Conservation (phyloP, 2,329 filamentous ascomycete species). For the Ceratocystis cacaofunesta region DNA sequence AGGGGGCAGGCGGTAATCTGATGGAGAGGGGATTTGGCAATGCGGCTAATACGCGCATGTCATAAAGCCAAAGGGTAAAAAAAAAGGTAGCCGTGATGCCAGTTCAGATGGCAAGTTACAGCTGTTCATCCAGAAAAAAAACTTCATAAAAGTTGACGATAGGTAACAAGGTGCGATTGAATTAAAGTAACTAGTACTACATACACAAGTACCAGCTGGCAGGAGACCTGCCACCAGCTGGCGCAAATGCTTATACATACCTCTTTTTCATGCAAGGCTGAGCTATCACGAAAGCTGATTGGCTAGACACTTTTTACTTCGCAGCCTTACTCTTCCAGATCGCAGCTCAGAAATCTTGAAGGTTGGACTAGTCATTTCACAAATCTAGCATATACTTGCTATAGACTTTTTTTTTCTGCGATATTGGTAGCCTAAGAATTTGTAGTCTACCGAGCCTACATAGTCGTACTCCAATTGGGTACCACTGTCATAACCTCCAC, state of each 20-base stretch:
- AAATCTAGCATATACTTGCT: no score
- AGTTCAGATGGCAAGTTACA: not conserved
- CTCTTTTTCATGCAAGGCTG: slow-evolving; percentile 14
- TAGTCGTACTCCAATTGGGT: no score
- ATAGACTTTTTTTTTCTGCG: no score
- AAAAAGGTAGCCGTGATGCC: no score
- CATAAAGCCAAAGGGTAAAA: no score
- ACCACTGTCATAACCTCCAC: no score
- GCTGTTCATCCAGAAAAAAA: not conserved
- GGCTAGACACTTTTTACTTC: slow-evolving; percentile 8
- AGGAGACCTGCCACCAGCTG: not conserved
- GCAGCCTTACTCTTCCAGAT: slow-evolving; percentile 6
- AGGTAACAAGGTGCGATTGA: not conserved
- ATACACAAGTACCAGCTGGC: not conserved
- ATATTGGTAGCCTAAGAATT: no score
- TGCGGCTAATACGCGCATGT: no score
- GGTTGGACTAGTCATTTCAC: not conserved
- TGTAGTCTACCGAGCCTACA: no score
- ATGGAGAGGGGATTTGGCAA: not conserved
- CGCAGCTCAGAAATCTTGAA: not conserved
- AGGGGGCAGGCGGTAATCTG: not conserved
- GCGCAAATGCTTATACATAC: not conserved
- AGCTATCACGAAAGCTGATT: slow-evolving; percentile 3
- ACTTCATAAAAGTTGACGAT: not conserved
- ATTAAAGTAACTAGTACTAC: not conserved